These are phyloP conservation scores for Haplographium delicatum DNA, from an alignment of 495 filamentous ascomycete genomes.

Conservation along the genomic window DNA sequence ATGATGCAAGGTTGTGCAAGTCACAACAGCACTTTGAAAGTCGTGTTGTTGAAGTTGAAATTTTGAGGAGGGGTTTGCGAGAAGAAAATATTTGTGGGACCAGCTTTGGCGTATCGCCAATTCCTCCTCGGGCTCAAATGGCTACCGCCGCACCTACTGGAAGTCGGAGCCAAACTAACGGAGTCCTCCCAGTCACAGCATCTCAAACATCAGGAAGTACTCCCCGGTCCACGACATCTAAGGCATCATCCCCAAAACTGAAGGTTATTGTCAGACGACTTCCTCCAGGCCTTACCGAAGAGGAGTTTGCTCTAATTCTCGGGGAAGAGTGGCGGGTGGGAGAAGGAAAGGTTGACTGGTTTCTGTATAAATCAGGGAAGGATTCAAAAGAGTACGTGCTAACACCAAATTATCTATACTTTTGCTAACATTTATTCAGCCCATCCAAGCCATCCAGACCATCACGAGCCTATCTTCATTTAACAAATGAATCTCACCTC, in stretches of 20 bases:
- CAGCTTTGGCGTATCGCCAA: too few species aligned
- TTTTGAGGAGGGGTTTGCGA: background rate
- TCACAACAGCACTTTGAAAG: background rate
- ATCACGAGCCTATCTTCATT: slow-evolving; percentile 71
- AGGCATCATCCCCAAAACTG: slow-evolving; percentile 56
- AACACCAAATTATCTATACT: slow-evolving; percentile 9
- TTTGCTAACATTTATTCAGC: slow-evolving; percentile 38
- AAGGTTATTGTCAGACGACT: slow-evolving; percentile 84
- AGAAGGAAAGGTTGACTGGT: slow-evolving; percentile 78
- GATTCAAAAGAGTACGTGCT: slow-evolving; percentile 74
- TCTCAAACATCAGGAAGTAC: slow-evolving; percentile 49
- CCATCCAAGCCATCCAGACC: slow-evolving; percentile 73
- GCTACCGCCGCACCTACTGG: slow-evolving; percentile 12
- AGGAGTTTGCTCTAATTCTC: slow-evolving; percentile 66
- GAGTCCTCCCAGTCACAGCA: slow-evolving; percentile 56
- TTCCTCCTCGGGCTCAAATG: background rate
- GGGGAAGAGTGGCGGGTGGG: slow-evolving; percentile 81
- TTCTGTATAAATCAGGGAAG: slow-evolving; percentile 72
- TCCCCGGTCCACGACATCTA: slow-evolving; percentile 43
- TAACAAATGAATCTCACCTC: slow-evolving; percentile 56
- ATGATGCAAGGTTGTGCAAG: background rate
- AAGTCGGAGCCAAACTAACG: slow-evolving; percentile 42
- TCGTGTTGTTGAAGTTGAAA: background rate
- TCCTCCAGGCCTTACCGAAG: slow-evolving; percentile 76
- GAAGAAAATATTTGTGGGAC: background rate